These are phyloP conservation scores for Aspergillus sclerotioniger DNA, from an alignment of 495 filamentous ascomycete species.

Conservation along the genomic window DNA sequence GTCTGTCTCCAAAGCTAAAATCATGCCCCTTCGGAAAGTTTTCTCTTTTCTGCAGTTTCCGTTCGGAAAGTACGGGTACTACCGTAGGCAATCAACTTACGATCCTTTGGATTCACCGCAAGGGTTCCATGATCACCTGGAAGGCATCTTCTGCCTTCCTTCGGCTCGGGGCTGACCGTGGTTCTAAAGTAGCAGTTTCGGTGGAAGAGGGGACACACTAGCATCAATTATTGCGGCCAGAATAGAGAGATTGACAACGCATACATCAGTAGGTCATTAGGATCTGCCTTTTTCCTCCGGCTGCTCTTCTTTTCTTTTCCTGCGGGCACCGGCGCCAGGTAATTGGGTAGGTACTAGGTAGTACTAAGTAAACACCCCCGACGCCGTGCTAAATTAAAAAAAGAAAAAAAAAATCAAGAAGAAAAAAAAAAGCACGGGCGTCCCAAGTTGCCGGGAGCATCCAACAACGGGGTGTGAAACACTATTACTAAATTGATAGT, in stretches of 20 bases:
- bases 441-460: slow-evolving; percentile 21
- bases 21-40: slow-evolving; percentile 10
- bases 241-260: not conserved
- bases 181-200: not conserved
- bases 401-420: not conserved
- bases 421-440: slow-evolving; percentile 22
- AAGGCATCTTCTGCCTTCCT: not conserved
- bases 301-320: not conserved
- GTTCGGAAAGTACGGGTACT: slow-evolving; percentile 6
- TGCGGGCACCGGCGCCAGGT: not conserved
- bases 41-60: slow-evolving; percentile 17
- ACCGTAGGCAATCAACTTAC: slow-evolving; percentile 6
- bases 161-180: not conserved
- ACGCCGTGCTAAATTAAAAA: not conserved
- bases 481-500: not conserved
- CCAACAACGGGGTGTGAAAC: not conserved
- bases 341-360: not conserved
- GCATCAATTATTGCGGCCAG: not conserved
- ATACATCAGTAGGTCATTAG: not conserved
- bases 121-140: not conserved
- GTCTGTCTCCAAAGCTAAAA: not conserved
- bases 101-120: slow-evolving; percentile 1
- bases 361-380: not conserved
- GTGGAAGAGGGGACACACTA: not conserved
- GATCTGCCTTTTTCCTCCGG: not conserved